These are phyloP conservation scores for Teratosphaeriaceae sp. DNA, from an alignment of 2,329 filamentous ascomycete species.

Conservation along the genomic window DNA sequence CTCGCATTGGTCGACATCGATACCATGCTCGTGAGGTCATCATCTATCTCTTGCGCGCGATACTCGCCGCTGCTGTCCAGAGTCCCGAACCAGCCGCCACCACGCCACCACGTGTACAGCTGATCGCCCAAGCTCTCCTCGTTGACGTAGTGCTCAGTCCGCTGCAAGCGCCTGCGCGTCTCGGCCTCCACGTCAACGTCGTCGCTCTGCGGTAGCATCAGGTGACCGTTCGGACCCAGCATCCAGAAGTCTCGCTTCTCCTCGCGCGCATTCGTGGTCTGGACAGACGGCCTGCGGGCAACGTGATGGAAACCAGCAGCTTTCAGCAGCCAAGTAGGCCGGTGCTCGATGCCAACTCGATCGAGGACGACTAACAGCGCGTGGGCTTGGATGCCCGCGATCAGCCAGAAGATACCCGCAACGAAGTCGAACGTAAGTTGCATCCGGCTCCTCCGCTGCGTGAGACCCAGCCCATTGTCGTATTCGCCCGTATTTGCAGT, in stretches of 20 bases:
- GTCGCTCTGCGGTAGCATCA: constrained; percentile 52
- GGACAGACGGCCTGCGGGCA: constrained; percentile 18
- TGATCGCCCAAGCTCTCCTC: constrained; percentile 65
- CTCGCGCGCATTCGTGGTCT: constrained; percentile 10
- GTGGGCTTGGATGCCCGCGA: constrained; percentile 53
- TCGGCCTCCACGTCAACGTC: constrained; percentile 76
- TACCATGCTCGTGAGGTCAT: constrained; percentile 75
- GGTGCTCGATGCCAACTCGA: constrained; percentile 53
- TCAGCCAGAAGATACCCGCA: constrained; percentile 62
- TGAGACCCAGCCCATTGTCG: constrained; percentile 66
- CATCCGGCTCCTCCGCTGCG: constrained; percentile 74
- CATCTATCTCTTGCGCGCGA: constrained; percentile 54
- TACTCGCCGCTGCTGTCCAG: constrained; percentile 78
- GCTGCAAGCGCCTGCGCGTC: constrained; percentile 57
- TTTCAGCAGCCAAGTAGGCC: constrained; percentile 58
- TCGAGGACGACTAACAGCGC: constrained; percentile 49
- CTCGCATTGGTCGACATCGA: constrained; percentile 51
- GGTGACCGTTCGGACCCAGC: constrained; percentile 43
- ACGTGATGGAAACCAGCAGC: constrained; percentile 40
- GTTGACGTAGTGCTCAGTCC: constrained; percentile 37
- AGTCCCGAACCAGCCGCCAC: constrained; percentile 78
- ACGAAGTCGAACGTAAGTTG: constrained; percentile 70
- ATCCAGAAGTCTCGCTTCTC: constrained; percentile 46
- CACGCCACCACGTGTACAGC: constrained; percentile 79
- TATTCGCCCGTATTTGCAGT: constrained; percentile 24